phyloP scores from a whole-genome alignment of 2,329 filamentous ascomycete species.

The Hypoxylon sp. region DNA sequence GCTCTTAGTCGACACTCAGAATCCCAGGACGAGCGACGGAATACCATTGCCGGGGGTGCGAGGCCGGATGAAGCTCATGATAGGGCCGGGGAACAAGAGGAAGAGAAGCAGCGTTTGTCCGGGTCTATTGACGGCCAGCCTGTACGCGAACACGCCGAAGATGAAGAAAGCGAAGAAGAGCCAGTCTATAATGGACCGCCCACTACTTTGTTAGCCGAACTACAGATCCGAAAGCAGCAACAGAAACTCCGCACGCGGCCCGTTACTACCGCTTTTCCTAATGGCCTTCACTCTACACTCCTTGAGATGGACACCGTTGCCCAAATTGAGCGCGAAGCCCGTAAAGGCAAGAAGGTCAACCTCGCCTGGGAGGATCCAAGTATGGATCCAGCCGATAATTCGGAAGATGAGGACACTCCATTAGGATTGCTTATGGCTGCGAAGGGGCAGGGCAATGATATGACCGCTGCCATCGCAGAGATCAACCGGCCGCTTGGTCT shows the following conservation, averaged over 20 bases:
- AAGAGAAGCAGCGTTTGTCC: slow-evolving; percentile 49
- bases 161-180: slow-evolving; percentile 63
- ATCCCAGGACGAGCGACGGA: slow-evolving; percentile 46
- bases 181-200: slow-evolving; percentile 78
- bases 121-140: slow-evolving; percentile 52
- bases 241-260: slow-evolving; percentile 84
- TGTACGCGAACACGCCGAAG: slow-evolving; percentile 59
- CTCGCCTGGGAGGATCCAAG: slow-evolving; percentile 84
- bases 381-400: slow-evolving; percentile 45
- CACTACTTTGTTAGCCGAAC: slow-evolving; percentile 91
- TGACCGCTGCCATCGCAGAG: slow-evolving; percentile 65
- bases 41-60: slow-evolving; percentile 36
- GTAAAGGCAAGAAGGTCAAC: slow-evolving; percentile 82
- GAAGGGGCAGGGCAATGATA: slow-evolving; percentile 67
- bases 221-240: slow-evolving; percentile 91
- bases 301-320: slow-evolving; percentile 92
- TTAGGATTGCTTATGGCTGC: slow-evolving; percentile 83
- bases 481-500: slow-evolving; percentile 78
- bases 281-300: slow-evolving; percentile 91
- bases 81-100: slow-evolving; percentile 43
- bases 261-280: slow-evolving; percentile 72
- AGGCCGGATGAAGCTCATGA: slow-evolving; percentile 18
- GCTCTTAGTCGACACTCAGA: slow-evolving; percentile 51
- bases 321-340: slow-evolving; percentile 82
- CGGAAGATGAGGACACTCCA: slow-evolving; percentile 76